These are phyloP conservation scores for Cladophialophora psammophila DNA, from an alignment of 2,329 filamentous ascomycete genomes.

Conservation along the genomic window DNA sequence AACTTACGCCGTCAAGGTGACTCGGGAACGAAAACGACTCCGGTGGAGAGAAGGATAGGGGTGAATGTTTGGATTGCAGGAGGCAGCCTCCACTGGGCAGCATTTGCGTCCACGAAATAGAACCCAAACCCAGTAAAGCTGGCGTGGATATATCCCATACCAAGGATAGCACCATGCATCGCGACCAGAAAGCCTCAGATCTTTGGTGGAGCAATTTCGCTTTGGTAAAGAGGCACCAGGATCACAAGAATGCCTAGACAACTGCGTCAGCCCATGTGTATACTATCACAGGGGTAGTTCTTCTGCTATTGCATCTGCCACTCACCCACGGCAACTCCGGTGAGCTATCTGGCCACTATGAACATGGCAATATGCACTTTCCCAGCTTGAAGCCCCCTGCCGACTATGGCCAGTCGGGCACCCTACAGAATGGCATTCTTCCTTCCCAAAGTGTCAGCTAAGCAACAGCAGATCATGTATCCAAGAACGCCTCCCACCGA, in stretches of 20 bases:
- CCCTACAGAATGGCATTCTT: neutral
- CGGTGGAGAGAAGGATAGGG: slow-evolving; percentile 47
- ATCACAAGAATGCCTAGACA: slow-evolving; percentile 9
- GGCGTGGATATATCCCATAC: slow-evolving; percentile 18
- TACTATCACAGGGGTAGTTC: slow-evolving; percentile 1
- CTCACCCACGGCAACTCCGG: neutral
- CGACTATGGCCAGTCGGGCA: neutral
- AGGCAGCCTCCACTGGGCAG: slow-evolving; percentile 26
- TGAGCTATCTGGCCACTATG: slow-evolving; percentile 8
- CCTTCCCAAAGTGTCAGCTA: neutral
- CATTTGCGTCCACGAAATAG: slow-evolving; percentile 15
- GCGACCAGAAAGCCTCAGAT: slow-evolving; percentile 29
- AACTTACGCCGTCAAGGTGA: slow-evolving; percentile 39
- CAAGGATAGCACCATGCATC: slow-evolving; percentile 13
- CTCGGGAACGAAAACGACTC: slow-evolving; percentile 47
- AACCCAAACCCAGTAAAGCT: slow-evolving; percentile 26
- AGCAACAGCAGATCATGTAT: neutral
- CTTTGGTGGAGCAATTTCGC: slow-evolving; percentile 25
- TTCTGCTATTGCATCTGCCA: neutral
- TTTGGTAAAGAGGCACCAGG: slow-evolving; percentile 22
- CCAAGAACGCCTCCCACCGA: neutral
- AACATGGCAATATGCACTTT: slow-evolving; percentile 9
- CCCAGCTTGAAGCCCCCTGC: neutral
- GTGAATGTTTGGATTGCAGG: slow-evolving; percentile 28
- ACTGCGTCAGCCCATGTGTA: neutral